These are phyloP conservation scores for Echinochloa phyllopogon DNA, from an alignment of 176 grass and related monocot genomes.

Conservation along the genomic window DNA sequence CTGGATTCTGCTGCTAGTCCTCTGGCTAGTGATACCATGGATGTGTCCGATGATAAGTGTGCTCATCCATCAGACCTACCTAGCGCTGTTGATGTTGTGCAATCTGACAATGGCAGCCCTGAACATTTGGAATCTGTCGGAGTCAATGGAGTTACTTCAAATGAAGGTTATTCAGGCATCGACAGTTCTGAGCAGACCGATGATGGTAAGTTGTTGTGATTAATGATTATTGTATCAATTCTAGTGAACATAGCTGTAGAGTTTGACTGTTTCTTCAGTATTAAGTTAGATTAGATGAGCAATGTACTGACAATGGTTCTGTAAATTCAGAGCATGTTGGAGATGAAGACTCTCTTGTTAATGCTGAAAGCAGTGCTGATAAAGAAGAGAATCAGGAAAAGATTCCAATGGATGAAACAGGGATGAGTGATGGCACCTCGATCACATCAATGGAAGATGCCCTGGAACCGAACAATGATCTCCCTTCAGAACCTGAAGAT, in stretches of 20 bases:
- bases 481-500: slow-evolving; percentile 40
- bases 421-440: slow-evolving; percentile 40
- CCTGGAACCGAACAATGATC: slow-evolving; percentile 34
- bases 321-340: slow-evolving; percentile 31
- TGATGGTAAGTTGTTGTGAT: slow-evolving; percentile 20
- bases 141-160: slow-evolving; percentile 28
- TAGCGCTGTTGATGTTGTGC: background rate
- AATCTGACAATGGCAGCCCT: slow-evolving; percentile 4
- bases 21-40: background rate
- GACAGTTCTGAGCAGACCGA: slow-evolving; percentile 5
- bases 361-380: slow-evolving; percentile 23
- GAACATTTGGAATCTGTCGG: slow-evolving; percentile 37
- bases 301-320: slow-evolving; percentile 25
- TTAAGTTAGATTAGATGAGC: background rate
- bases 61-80: slow-evolving; percentile 24
- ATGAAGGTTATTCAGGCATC: slow-evolving; percentile 9
- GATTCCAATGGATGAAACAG: slow-evolving; percentile 32
- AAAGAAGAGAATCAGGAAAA: slow-evolving; percentile 42
- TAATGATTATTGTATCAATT: background rate
- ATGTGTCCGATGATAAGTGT: slow-evolving; percentile 31
- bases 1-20: slow-evolving; percentile 25
- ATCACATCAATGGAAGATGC: slow-evolving; percentile 47
- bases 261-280: background rate
- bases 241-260: background rate
- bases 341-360: slow-evolving; percentile 8